Base-by-base conservation (phyloP, 2,329 filamentous ascomycete species). In the Aspergillus clavatus region DNA sequence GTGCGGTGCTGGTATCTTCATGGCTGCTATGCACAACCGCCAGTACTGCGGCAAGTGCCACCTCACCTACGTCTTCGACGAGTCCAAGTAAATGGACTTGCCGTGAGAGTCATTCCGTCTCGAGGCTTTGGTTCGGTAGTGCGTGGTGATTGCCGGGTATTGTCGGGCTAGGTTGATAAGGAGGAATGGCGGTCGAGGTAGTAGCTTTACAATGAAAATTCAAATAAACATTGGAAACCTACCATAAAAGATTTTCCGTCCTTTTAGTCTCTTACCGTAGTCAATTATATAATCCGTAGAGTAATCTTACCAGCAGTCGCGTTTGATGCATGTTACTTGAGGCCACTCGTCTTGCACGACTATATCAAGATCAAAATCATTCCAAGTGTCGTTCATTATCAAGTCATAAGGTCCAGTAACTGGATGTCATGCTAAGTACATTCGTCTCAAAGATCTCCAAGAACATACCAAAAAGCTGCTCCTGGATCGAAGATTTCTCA, bases 1-100 rank as follows among this genome's bases (percentile, higher is more conserved):
- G 89, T 98, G 93, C 77, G 93, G 93, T 83, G 93, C 94, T 68
- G 93, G 93, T 90, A 86, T 98, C 80, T 98, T 98, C 87, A 98
- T 98, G 93, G 93, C 93, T 72, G 89, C 93, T 72, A 97, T 97
- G 90, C 86, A 95, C 78, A 95, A 98, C 80, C 89, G 93, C 74
- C 94, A 98, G 79, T 95, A 96, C 86, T 95, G 89, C 69, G 82
- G 81, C 60, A 78, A 77, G 65, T 84, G 81, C 76, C 82, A 84
- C 72, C 74, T 84, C 60, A 84, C 82, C 72, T 84, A 84, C 70
- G 80, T 84, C 68, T 84, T 84, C 69, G 81, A 84, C 69, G 80
- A 84, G 70, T 74, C 76, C 64, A 80, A 79, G 63, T 79, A 78
- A 60, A 60, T 56, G 57, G 51, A 47, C 40, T 24, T 36, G 48